phyloP scores from a whole-genome alignment of 192 early-diverging fungal species.

The Lobosporangium transversale region DNA sequence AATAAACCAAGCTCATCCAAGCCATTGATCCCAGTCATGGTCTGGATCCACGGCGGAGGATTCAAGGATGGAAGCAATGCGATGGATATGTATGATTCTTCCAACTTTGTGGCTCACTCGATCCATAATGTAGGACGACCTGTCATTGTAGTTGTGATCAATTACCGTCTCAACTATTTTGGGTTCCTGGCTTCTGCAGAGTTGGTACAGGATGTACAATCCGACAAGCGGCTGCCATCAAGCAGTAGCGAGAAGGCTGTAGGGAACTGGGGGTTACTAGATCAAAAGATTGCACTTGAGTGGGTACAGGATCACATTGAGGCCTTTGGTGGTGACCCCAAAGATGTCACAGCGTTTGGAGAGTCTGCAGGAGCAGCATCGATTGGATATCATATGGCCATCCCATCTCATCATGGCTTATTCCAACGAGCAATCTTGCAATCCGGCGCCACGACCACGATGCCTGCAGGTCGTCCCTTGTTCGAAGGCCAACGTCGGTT shows the following conservation, averaged over 20 bases:
- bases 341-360: constrained; percentile 60
- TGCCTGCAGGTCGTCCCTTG: constrained; percentile 13
- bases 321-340: constrained; percentile 66
- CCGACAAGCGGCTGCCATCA: constrained; percentile 17
- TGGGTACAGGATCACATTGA: constrained; percentile 68
- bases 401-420: constrained; percentile 32
- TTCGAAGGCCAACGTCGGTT: constrained; percentile 37
- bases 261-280: constrained; percentile 61
- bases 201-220: constrained; percentile 18
- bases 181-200: constrained; percentile 47
- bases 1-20: background rate
- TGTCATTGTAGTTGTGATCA: constrained; percentile 45
- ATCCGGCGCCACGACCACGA: constrained; percentile 33
- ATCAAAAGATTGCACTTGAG: constrained; percentile 62
- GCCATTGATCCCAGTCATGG: constrained; percentile 41
- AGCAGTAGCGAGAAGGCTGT: constrained; percentile 19
- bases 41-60: constrained; percentile 45
- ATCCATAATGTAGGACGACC: constrained; percentile 14
- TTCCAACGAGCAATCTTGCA: constrained; percentile 45
- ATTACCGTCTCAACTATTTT: constrained; percentile 53
- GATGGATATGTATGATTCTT: constrained; percentile 27
- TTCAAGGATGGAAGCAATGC: constrained; percentile 34
- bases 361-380: constrained; percentile 62
- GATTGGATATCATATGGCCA: constrained; percentile 40
- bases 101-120: constrained; percentile 27